Base-by-base conservation (phyloP, 768 basidiomycete genomes). In the Sporobolomyces phaffii region DNA sequence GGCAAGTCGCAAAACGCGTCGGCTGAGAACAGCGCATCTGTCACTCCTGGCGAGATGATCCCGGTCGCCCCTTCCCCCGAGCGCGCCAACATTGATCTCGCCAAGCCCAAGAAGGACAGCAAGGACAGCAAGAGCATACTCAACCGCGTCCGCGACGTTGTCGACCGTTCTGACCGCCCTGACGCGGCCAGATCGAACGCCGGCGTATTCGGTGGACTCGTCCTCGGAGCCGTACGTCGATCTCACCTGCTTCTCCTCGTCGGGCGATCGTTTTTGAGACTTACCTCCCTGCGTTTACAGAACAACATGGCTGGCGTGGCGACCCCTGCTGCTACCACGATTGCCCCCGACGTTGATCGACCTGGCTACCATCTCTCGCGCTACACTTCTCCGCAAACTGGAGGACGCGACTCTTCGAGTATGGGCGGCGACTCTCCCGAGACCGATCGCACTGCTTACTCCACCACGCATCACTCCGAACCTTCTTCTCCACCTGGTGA, bases 121-220 rank as follows among this genome's bases (percentile, higher is more conserved):
- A 60, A 44, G 44, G 56, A 62, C 15, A 36, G 34, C 34, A 63
- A 49, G 54, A 41, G 51, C 33, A 6, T 62, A 13, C 50, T 71
- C 26, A 53, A 36, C 40, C 56, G 59, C 22, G 29, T 73, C 9
- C 56, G 73, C 1, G 65, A 65, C 5, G 57, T 48, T 15, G 59
- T 74, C 49, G 71, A 77, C 20, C 51, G 73, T 22, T 49, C 17
- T 11, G 50, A 74, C 20, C 52, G 79, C 7, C 79, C 79, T 0
- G 75, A 78, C 28, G 77, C 80, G 50, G 80, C 82, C 18, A 78
- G 81, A 64, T 84, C 78, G 69, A 81, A 80, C 26, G 86, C 80
- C 0, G 86, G 86, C 8, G 86, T 86, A 2, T 82, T 87, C 64
- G 88, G 86, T 1, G 82, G 87, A 6, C 81, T 91, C 40, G 84